These are phyloP conservation scores for Metarhizium robertsii DNA, from an alignment of 2,329 filamentous ascomycete species.

Conservation along the genomic window DNA sequence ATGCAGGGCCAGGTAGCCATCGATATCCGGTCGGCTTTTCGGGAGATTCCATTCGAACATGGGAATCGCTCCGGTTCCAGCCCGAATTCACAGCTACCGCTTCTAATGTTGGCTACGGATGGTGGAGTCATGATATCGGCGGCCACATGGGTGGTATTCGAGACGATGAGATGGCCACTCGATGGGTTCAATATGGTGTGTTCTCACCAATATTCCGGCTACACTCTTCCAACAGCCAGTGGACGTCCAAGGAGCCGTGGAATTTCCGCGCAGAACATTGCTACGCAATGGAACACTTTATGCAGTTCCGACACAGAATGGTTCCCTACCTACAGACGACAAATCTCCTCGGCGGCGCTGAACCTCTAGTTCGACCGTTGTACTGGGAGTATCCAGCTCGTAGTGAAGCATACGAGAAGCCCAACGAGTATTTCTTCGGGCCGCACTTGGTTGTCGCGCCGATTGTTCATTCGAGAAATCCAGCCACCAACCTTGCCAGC, in stretches of 20 bases:
- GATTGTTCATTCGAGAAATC: slow-evolving; percentile 40
- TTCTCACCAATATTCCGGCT: slow-evolving; percentile 53
- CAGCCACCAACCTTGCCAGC: slow-evolving; percentile 33
- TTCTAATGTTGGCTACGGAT: slow-evolving; percentile 58
- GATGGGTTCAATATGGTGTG: slow-evolving; percentile 54
- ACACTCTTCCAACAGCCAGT: slow-evolving; percentile 47
- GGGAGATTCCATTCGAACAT: slow-evolving; percentile 49
- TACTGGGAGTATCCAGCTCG: slow-evolving; percentile 48
- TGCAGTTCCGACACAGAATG: slow-evolving; percentile 46
- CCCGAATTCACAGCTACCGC: slow-evolving; percentile 58
- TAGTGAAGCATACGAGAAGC: slow-evolving; percentile 43
- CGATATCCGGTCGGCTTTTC: slow-evolving; percentile 57
- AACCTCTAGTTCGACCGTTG: slow-evolving; percentile 49
- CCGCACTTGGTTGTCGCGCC: slow-evolving; percentile 45
- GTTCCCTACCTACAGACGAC: slow-evolving; percentile 51
- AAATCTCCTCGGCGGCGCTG: slow-evolving; percentile 36
- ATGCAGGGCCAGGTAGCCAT: slow-evolving; percentile 52
- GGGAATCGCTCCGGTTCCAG: slow-evolving; percentile 54
- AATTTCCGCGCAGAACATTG: slow-evolving; percentile 29
- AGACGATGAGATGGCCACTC: slow-evolving; percentile 47
- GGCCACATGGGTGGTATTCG: slow-evolving; percentile 47
- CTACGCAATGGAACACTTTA: slow-evolving; percentile 35
- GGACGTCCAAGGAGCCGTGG: slow-evolving; percentile 56
- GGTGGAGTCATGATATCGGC: slow-evolving; percentile 63
- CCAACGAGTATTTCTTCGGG: slow-evolving; percentile 52